Base-by-base conservation (phyloP, 2,329 filamentous ascomycete genomes). In the Xylaria arbuscula region DNA sequence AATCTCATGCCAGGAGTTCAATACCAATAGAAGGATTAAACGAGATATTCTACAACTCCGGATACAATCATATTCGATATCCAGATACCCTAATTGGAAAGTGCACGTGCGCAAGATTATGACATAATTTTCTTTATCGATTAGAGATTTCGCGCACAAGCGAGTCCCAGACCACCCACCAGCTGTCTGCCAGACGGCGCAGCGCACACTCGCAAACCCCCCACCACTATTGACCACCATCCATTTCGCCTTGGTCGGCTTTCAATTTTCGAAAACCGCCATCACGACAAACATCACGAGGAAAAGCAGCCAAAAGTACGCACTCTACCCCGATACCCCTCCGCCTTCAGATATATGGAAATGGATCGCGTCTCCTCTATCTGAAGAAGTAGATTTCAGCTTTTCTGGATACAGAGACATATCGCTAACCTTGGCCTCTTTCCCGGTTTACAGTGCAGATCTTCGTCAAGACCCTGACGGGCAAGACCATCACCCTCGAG, bases 391-490 rank as follows among this genome's bases (percentile, higher is more conserved):
- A 13, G 1, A 38, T 32, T 19, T 28, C 28, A 3, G 5, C 28
- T 28, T 28, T 5, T 28, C 28, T 28, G 28, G 5, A 28, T 28
- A 28, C 28, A 28, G 28, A n/a, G 50, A 50, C 22, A 59, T 10
- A 10, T 10, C 24, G 78, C 87, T 90, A 84, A 90, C 82, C 64
- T 76, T 75, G 17, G 47, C 19, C 70, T 73, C 72, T 69, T n/a
- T n/a, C 42, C 34, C 56, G 54, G 54, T 72, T 76, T 81, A 79
- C 76, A 95, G 93, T 96, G 93, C 93, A 96, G 90, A 96, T 96
- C 91, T 98, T 98, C 92, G 95, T 98, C 88, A 98, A 98, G 92
- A 98, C 95, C 90, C 93, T 98, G 82, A 98, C 95, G 89, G 95
- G 96, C 87, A 98, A 98, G 93, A 98, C 95, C 85, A 98, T 98